A percentile compares a stretch with the other conserved stretches of the same genome.
phyloP scores from a whole-genome alignment of 495 filamentous ascomycete species.

The Penicillium cosmopolitanum region DNA sequence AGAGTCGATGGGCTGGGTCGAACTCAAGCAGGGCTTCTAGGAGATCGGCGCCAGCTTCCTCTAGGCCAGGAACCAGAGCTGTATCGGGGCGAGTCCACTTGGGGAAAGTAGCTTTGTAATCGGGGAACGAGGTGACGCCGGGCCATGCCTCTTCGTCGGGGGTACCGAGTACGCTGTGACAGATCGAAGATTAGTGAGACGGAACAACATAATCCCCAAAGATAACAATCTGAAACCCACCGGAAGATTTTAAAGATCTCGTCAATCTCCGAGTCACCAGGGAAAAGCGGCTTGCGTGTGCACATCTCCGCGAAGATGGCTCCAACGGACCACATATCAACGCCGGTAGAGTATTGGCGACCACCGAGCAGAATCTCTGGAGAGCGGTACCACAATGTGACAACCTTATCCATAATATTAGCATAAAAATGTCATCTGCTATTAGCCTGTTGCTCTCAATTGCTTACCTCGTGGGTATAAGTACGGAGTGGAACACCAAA shows the following conservation, averaged over 20 bases:
- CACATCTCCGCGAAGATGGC: slow-evolving; percentile 99
- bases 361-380: slow-evolving; percentile 97
- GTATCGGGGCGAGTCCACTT: slow-evolving; percentile 83
- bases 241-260: slow-evolving; percentile 99
- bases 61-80: slow-evolving; percentile 63
- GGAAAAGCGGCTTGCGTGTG: slow-evolving; percentile 96
- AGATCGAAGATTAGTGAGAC: slow-evolving; percentile 5
- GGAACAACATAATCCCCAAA: not conserved
- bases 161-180: slow-evolving; percentile 79
- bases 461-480: slow-evolving; percentile 87
- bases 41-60: slow-evolving; percentile 80
- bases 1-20: slow-evolving; percentile 91
- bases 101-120: slow-evolving; percentile 96
- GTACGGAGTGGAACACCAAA: slow-evolving; percentile 96
- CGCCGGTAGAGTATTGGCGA: slow-evolving; percentile 95
- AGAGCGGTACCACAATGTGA: slow-evolving; percentile 98
- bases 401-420: slow-evolving; percentile 62
- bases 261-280: slow-evolving; percentile 97
- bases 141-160: slow-evolving; percentile 90
- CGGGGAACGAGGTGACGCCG: slow-evolving; percentile 94
- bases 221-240: slow-evolving; percentile 47
- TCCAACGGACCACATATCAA: slow-evolving; percentile 99
- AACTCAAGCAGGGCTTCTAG: slow-evolving; percentile 92
- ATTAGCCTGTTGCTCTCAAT: not conserved
- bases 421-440: not conserved